These are phyloP conservation scores for Diplocarpon rosae DNA, from an alignment of 2,329 filamentous ascomycete genomes.

Conservation along the genomic window DNA sequence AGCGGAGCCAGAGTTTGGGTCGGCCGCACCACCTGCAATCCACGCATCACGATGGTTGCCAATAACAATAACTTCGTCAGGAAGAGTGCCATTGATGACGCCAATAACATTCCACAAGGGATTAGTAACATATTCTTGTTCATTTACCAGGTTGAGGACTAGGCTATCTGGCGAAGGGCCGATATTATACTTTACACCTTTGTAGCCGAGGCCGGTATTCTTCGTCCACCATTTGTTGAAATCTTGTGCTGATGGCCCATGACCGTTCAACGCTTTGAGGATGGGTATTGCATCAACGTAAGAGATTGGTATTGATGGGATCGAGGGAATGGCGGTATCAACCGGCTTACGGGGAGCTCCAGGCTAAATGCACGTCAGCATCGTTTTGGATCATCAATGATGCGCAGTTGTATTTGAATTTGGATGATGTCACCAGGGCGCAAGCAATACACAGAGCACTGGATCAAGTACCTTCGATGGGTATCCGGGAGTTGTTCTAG, in stretches of 20 bases:
- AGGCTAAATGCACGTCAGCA: slow-evolving; percentile 33
- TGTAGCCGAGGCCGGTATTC: slow-evolving; percentile 49
- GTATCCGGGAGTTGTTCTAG: slow-evolving; percentile 78
- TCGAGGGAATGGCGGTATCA: slow-evolving; percentile 61
- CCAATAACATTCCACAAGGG: slow-evolving; percentile 89
- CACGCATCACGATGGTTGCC: slow-evolving; percentile 91
- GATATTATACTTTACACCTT: slow-evolving; percentile 59
- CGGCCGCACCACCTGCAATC: slow-evolving; percentile 74
- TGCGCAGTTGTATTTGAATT: not conserved
- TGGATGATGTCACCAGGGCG: not conserved
- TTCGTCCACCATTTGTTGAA: slow-evolving; percentile 59
- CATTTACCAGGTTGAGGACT: slow-evolving; percentile 62
- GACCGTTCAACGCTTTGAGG: slow-evolving; percentile 79
- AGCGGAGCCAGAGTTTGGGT: slow-evolving; percentile 75
- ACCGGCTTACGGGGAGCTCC: slow-evolving; percentile 68
- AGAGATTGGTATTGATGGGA: slow-evolving; percentile 85
- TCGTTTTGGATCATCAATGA: not conserved
- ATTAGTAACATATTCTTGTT: slow-evolving; percentile 73
- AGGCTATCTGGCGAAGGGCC: slow-evolving; percentile 57
- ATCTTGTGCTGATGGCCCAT: slow-evolving; percentile 67
- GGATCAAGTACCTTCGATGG: slow-evolving; percentile 50
- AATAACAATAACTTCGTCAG: slow-evolving; percentile 78
- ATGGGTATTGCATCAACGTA: slow-evolving; percentile 79
- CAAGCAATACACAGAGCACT: not conserved
- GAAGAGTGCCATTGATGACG: slow-evolving; percentile 76